These are phyloP conservation scores for Backusella tarrabulga DNA, from an alignment of 192 early-diverging fungal species.

Conservation along the genomic window DNA sequence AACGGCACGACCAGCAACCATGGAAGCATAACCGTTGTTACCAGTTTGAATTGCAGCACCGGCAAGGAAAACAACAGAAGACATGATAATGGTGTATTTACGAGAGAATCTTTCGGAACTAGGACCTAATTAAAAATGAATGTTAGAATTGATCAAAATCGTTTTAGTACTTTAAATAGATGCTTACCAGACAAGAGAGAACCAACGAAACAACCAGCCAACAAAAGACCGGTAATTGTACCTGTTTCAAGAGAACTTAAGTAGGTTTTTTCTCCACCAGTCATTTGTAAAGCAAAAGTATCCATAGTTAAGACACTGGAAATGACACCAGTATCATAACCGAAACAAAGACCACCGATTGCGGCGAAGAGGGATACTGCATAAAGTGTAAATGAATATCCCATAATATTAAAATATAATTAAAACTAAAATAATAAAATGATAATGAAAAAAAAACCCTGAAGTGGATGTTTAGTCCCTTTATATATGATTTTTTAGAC, in stretches of 20 bases:
- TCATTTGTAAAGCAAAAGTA: conserved; percentile 28
- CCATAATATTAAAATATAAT: conserved; percentile 6
- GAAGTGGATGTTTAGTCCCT: not conserved
- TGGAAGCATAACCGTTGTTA: conserved; percentile 49
- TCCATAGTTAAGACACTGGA: conserved; percentile 62
- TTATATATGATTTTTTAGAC: conserved; percentile 5
- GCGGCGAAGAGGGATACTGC: conserved; percentile 41
- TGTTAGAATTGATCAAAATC: not conserved
- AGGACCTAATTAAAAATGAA: conserved; percentile 20
- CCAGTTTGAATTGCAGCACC: conserved; percentile 75
- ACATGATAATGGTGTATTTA: conserved; percentile 62
- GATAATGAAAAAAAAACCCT: conserved; percentile 5
- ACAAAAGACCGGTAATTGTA: conserved; percentile 57
- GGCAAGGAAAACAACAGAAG: conserved; percentile 62
- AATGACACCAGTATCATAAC: conserved; percentile 72
- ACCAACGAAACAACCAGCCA: conserved; percentile 72
- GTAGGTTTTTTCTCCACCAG: not conserved
- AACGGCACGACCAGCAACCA: conserved; percentile 74
- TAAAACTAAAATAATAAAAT: not conserved
- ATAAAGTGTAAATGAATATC: conserved; percentile 15
- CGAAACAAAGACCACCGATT: conserved; percentile 61
- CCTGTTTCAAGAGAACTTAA: conserved; percentile 12
- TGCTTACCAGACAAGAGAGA: conserved; percentile 56
- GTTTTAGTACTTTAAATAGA: not conserved
- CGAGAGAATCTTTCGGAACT: conserved; percentile 45